phyloP scores from a whole-genome alignment of 2,329 filamentous ascomycete species.

The Albophoma yamanashiensis region DNA sequence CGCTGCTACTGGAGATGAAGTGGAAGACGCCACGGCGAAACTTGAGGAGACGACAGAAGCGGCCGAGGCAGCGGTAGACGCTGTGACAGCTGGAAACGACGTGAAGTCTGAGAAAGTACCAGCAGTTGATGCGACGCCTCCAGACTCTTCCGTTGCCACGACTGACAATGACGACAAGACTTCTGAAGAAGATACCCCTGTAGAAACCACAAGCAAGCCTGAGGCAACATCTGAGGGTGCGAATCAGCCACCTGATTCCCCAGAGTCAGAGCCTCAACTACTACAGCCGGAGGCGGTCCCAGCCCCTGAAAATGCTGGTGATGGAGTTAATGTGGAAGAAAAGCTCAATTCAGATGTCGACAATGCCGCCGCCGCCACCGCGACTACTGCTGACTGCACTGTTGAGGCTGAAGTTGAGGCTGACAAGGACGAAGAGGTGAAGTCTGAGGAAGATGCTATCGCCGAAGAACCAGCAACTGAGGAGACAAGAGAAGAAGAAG shows the following conservation, averaged over 20 bases:
- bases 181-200: neutral
- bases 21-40: neutral
- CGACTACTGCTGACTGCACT: neutral
- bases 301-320: neutral
- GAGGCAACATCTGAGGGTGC: neutral
- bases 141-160: neutral
- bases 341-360: neutral
- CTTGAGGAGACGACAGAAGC: neutral
- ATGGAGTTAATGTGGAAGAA: neutral
- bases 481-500: neutral
- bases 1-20: neutral
- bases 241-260: neutral
- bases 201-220: neutral
- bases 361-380: too few relatives aligned
- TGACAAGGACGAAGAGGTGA: neutral
- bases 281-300: neutral
- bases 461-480: slow-evolving; percentile 2
- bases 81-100: neutral
- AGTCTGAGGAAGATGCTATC: neutral
- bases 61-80: neutral
- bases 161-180: neutral
- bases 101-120: neutral
- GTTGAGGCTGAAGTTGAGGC: neutral
- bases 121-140: neutral
- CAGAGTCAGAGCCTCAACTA: neutral